phyloP scores from a whole-genome alignment of 495 filamentous ascomycete species.

The Neurospora sp. region DNA sequence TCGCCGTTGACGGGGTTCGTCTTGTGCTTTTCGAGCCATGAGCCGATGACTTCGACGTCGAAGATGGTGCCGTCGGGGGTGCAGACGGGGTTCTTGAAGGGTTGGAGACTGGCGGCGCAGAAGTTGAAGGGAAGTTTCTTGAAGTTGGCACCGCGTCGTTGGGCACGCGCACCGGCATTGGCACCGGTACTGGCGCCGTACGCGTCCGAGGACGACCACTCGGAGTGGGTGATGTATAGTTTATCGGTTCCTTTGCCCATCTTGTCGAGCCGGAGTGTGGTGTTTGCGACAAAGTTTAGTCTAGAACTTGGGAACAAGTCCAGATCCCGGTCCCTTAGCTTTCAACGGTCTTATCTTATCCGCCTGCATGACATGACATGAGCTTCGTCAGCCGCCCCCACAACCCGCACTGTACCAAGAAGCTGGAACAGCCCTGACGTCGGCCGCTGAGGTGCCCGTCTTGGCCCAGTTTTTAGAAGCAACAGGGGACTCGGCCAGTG shows the following conservation, averaged over 20 bases:
- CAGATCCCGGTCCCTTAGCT: neutral
- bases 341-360: neutral
- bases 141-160: conserved; percentile 53
- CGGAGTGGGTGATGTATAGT: conserved; percentile 88
- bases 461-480: neutral
- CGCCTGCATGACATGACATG: neutral
- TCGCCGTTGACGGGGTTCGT: conserved; percentile 83
- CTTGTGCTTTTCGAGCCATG: conserved; percentile 87
- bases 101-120: conserved; percentile 90
- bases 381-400: neutral
- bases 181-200: conserved; percentile 68
- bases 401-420: neutral
- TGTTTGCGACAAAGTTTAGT: neutral
- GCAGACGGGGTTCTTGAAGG: conserved; percentile 79
- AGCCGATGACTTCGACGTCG: conserved; percentile 74
- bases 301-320: neutral
- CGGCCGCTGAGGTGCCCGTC: neutral
- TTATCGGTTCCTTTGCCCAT: conserved; percentile 56
- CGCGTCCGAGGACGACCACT: conserved; percentile 87
- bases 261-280: neutral
- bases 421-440: neutral
- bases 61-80: conserved; percentile 70
- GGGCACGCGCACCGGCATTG: conserved; percentile 46
- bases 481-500: neutral
- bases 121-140: conserved; percentile 94